These are phyloP conservation scores for Selenicereus undatus DNA, from an alignment of 148 eudicot genomes.

Conservation along the genomic window DNA sequence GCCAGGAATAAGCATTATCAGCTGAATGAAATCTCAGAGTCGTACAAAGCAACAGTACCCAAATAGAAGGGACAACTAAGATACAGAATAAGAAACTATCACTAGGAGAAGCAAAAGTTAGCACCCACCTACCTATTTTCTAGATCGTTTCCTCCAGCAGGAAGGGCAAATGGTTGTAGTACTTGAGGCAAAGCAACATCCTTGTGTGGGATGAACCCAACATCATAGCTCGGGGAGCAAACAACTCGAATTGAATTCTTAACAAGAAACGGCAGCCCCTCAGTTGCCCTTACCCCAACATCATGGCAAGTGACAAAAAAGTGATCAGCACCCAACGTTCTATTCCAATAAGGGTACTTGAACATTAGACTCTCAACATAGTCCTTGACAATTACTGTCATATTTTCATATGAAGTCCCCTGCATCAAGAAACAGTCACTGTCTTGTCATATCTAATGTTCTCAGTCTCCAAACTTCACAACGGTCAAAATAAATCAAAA, in stretches of 20 bases:
- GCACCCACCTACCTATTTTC: conserved; percentile 54
- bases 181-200: conserved; percentile 98
- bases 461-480: not conserved
- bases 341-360: conserved; percentile 95
- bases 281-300: conserved; percentile 97
- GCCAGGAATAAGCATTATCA: not conserved
- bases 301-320: conserved; percentile 97
- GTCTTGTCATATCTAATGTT: not conserved
- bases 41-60: not conserved
- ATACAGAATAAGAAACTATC: not conserved
- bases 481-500: not conserved
- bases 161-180: conserved; percentile 93
- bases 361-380: conserved; percentile 77
- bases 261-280: conserved; percentile 72
- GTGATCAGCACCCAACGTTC: conserved; percentile 96
- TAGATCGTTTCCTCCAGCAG: conserved; percentile 89
- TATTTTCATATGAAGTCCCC: conserved; percentile 95
- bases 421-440: conserved; percentile 31
- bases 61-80: not conserved
- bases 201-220: conserved; percentile 91
- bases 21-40: not conserved
- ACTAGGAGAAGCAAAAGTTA: conserved; percentile 2
- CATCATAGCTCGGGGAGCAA: conserved; percentile 93
- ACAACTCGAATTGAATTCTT: conserved; percentile 92
- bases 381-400: conserved; percentile 78